Conservation (phyloP, 768 basidiomycete genomes). For the Kwoniella shandongensis region DNA sequence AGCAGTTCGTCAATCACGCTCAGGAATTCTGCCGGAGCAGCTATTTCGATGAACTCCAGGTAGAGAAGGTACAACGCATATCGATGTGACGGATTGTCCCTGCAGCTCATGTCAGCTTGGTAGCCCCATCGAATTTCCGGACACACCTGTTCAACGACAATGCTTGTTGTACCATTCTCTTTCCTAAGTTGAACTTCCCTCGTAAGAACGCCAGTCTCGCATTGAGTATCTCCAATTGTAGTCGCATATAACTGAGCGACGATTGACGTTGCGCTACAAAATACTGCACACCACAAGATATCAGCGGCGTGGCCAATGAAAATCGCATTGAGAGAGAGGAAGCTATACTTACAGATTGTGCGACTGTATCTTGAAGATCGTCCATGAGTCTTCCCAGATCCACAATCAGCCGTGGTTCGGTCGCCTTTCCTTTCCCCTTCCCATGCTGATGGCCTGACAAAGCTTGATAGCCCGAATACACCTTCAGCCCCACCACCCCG, state of each 20-base stretch:
- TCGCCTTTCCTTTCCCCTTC: conserved; percentile 17
- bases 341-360: conserved; percentile 20
- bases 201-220: conserved; percentile 17
- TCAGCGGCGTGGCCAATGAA: no score
- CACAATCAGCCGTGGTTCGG: neutral
- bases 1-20: conserved; percentile 20
- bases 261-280: conserved; percentile 13
- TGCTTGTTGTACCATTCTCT: conserved; percentile 15
- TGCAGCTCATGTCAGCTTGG: no score
- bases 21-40: conserved; percentile 22
- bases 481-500: conserved; percentile 30
- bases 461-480: conserved; percentile 8
- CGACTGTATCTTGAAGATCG: conserved; percentile 27
- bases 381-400: conserved; percentile 10
- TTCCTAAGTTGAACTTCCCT: conserved; percentile 12
- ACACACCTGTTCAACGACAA: conserved; percentile 6
- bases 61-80: conserved; percentile 30
- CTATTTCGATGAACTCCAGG: conserved; percentile 20
- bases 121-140: no score
- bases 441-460: neutral
- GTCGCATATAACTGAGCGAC: conserved; percentile 6
- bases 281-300: conserved; percentile 2
- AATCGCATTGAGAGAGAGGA: neutral
- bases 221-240: conserved; percentile 19
- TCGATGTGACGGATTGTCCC: conserved; percentile 16